Conservation (phyloP, 768 basidiomycete genomes). For the Lactarius tabidus region DNA sequence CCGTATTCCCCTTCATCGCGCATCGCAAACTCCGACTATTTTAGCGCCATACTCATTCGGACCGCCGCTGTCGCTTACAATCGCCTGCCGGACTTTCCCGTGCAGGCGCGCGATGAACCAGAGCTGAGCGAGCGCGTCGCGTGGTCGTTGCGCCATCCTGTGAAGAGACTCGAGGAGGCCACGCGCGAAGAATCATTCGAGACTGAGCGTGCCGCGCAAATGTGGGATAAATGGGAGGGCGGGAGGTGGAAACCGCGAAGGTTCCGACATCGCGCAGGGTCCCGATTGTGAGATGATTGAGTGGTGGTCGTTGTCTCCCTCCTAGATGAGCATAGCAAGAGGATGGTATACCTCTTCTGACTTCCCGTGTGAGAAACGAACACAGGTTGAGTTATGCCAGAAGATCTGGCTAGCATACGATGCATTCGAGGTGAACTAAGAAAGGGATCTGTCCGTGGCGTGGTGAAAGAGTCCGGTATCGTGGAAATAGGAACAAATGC, state of each 20-base stretch:
- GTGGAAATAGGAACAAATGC: neutral
- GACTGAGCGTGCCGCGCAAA: slow-evolving; percentile 21
- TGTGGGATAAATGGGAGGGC: slow-evolving; percentile 23
- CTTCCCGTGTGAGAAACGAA: neutral
- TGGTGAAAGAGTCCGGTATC: slow-evolving; percentile 10
- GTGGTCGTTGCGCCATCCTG: slow-evolving; percentile 36
- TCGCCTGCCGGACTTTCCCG: slow-evolving; percentile 42
- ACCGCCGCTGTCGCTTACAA: slow-evolving; percentile 49
- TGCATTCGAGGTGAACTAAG: neutral
- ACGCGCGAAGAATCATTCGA: slow-evolving; percentile 30
- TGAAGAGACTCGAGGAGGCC: slow-evolving; percentile 28
- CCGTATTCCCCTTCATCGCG: neutral
- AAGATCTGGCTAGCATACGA: neutral
- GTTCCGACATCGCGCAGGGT: neutral
- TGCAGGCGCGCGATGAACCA: slow-evolving; percentile 43
- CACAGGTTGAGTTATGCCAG: slow-evolving; percentile 7
- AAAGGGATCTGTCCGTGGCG: neutral
- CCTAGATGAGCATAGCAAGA: neutral
- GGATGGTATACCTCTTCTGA: neutral
- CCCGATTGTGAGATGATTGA: slow-evolving; percentile 7
- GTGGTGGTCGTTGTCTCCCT: neutral
- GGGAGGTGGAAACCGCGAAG: slow-evolving; percentile 9
- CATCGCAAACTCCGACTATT: neutral
- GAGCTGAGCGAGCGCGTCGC: slow-evolving; percentile 41
- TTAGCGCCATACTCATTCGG: slow-evolving; percentile 49